Evolutionary conservation across 2,329 filamentous ascomycete genomes (phyloP).

Genomic region (Ambrosiella cleistominuta): DNA sequence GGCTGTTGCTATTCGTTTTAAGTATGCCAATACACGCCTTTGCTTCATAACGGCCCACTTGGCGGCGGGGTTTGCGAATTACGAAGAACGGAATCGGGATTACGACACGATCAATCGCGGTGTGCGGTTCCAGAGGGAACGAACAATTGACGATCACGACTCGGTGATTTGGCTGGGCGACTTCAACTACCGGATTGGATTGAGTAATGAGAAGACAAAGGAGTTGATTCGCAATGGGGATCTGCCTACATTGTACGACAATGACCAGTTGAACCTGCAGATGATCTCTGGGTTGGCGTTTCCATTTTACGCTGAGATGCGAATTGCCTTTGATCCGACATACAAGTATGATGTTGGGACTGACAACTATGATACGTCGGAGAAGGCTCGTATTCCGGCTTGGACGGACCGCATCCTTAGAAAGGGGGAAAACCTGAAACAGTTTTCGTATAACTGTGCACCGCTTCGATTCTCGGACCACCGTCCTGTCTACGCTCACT

Average conservation of each 20-base stretch:
- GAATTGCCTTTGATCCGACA: conserved; percentile 76
- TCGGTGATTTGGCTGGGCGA: conserved; percentile 89
- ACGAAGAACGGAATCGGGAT: conserved; percentile 87
- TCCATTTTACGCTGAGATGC: conserved; percentile 76
- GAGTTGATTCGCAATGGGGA: conserved; percentile 55
- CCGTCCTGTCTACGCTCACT: conserved; percentile 81
- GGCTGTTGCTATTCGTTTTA: conserved; percentile 87
- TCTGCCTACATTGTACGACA: conserved; percentile 66
- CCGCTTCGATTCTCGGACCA: conserved; percentile 85
- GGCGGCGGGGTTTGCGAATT: conserved; percentile 89
- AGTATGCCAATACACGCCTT: conserved; percentile 79
- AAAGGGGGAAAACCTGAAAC: conserved; percentile 67
- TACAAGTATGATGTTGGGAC: conserved; percentile 89
- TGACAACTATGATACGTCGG: conserved; percentile 85
- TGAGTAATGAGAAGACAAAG: conserved; percentile 61
- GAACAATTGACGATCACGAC: conserved; percentile 80
- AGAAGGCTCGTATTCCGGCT: conserved; percentile 85
- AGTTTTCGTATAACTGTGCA: conserved; percentile 67
- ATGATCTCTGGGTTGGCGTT: conserved; percentile 89
- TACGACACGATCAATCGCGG: conserved; percentile 79
- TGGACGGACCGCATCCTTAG: conserved; percentile 92
- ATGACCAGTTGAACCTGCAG: conserved; percentile 91
- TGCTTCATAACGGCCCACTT: conserved; percentile 95
- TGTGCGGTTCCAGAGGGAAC: conserved; percentile 75
- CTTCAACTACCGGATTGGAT: conserved; percentile 93